Evolutionary conservation across 306 rosid genomes (phyloP), one percentile per base, ranked within the genome.

Genomic region (Inga laurina): DNA sequence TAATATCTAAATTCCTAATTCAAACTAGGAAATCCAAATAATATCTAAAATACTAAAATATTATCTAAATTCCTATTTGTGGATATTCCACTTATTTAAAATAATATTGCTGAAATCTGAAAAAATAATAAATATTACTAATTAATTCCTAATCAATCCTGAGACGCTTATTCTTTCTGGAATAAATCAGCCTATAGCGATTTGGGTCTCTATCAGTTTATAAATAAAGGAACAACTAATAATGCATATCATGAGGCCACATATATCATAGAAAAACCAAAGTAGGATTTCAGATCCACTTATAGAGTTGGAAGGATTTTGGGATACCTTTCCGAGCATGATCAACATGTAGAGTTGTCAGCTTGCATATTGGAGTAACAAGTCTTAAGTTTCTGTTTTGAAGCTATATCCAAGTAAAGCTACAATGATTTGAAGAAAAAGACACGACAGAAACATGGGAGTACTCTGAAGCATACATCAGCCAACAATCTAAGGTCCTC

Each of bases 291-390:
- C 70, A 57, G 44, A 74, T n/a, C 74, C 54, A 10, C 27, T 71
- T 73, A 11, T 22, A 56, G 66, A 68, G 35, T 18, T 82, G 61
- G 61, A 54, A 78, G 76, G 57, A 57, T 74, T 79, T 57, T 57
- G 48, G 57, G 34, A 68, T 13, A 74, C 43, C 73, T 66, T 82
- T 37, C 45, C 49, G 34, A 45, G 78, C 81, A 73, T 56, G 51
- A 74, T 75, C 69, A 78, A 77, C 66, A 18, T 75, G 75, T 39
- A 46, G 39, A 62, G 61, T 80, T 57, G 56, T 84, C 81, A 45
- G 67, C 44, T 75, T 4, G n/a, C 41, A 46, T 22, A 72, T 12
- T 30, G 44, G 9, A 59, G 32, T 70, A 82, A 68, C 54, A 44
- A 52, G 18, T 34, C 62, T 43, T 43, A 78, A 21, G 75, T 27